phyloP scores from a whole-genome alignment of 495 filamentous ascomycete species.

The Penicillium salamii region DNA sequence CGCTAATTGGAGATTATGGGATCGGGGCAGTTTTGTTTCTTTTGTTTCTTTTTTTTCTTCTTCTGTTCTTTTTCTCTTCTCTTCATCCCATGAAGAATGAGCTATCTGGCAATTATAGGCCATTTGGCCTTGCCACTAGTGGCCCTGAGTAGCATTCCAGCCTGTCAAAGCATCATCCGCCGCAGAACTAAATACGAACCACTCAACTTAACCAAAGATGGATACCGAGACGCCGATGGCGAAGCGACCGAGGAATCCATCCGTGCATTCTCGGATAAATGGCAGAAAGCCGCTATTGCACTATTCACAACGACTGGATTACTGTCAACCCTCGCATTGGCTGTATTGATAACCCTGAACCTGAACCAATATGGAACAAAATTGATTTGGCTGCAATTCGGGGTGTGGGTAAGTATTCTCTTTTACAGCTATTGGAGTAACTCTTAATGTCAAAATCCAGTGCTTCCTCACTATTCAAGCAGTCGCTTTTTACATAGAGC shows the following conservation, averaged over 20 bases:
- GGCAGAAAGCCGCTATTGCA: constrained; percentile 22
- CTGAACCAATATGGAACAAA: constrained; percentile 1
- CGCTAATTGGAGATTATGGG: neutral
- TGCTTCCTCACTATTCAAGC: constrained; percentile 32
- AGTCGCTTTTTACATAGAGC: constrained; percentile 34
- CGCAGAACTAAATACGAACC: constrained; percentile 23
- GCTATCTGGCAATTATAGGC: constrained; percentile 15
- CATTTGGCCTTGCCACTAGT: constrained; percentile 27
- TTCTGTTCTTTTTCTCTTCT: neutral
- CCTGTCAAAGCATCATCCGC: constrained; percentile 18
- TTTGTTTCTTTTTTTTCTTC: neutral
- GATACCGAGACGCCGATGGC: constrained; percentile 32
- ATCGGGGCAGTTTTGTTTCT: neutral
- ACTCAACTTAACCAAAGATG: constrained; percentile 13
- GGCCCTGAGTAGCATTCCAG: constrained; percentile 20
- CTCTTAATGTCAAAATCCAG: neutral
- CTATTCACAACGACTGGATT: constrained; percentile 19
- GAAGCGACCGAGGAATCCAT: constrained; percentile 30
- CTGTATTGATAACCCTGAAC: constrained; percentile 19
- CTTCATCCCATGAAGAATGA: constrained; percentile 19
- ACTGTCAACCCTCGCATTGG: constrained; percentile 16
- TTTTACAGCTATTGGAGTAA: neutral
- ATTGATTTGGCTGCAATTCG: constrained; percentile 34
- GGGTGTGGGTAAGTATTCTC: constrained; percentile 32
- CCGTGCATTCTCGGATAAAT: constrained; percentile 28